These are phyloP conservation scores for Heterococcus sp. DNA, from an alignment of 108 stramenopile genomes.

Conservation along the genomic window DNA sequence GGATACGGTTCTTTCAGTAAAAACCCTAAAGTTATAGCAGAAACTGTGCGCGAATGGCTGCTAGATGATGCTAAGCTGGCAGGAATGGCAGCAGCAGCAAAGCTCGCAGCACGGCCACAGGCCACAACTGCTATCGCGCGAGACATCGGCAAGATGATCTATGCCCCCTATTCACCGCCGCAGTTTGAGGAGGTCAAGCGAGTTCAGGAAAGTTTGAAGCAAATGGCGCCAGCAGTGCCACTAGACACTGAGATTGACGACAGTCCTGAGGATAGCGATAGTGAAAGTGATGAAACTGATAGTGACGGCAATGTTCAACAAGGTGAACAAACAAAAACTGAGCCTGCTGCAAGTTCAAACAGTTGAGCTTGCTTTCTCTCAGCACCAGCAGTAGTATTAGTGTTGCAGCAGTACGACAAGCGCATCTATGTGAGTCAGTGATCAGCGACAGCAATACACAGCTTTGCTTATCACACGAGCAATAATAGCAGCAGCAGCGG, in stretches of 20 bases:
- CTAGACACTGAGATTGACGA: background rate
- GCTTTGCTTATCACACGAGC: too few species aligned
- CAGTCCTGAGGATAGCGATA: too few species aligned
- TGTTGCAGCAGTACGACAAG: too few species aligned
- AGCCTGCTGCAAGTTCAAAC: too few species aligned
- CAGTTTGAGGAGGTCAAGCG: too few species aligned
- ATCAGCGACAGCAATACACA: too few species aligned
- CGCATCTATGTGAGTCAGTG: too few species aligned
- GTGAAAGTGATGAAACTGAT: too few species aligned
- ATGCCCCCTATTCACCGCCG: background rate
- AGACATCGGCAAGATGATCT: constrained; percentile 42
- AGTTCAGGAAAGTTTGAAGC: too few species aligned
- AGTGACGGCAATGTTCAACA: background rate
- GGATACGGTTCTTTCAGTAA: constrained; percentile 82
- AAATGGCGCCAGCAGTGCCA: background rate
- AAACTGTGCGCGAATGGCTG: constrained; percentile 75
- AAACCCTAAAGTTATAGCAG: constrained; percentile 71
- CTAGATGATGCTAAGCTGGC: constrained; percentile 50
- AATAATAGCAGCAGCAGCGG: too few species aligned
- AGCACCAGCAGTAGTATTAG: too few species aligned
- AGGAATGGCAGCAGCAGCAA: constrained; percentile 65
- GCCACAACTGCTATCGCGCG: constrained; percentile 41
- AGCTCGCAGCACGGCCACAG: constrained; percentile 21
- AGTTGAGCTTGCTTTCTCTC: too few species aligned
- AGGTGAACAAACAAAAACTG: background rate